Conservation (phyloP, 1,284 basidiomycete species). For the Melampsora americana region DNA sequence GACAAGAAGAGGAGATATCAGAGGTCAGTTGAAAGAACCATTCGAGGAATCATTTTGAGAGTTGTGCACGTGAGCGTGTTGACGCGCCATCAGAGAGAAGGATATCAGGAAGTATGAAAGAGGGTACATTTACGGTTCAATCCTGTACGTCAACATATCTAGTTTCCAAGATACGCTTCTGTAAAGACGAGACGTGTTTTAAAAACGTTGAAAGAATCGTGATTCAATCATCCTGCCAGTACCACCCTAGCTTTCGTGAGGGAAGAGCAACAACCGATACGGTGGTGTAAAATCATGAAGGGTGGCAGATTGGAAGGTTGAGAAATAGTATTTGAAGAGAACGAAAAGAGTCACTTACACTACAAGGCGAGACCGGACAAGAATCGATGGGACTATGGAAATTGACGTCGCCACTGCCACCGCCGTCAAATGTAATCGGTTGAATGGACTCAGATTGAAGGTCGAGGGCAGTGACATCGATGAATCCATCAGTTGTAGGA, state of each 20-base stretch:
- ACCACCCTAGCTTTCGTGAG: background rate
- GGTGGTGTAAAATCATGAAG: background rate
- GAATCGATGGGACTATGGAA: constrained; percentile 31
- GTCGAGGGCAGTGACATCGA: background rate
- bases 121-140: constrained; percentile 15
- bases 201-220: background rate
- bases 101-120: constrained; percentile 7
- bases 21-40: background rate
- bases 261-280: constrained; percentile 5
- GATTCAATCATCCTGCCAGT: background rate
- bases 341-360: constrained; percentile 21
- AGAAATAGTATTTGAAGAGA: background rate
- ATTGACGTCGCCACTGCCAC: constrained; percentile 2
- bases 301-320: background rate
- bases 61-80: background rate
- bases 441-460: constrained; percentile 4
- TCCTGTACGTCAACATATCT: constrained; percentile 14
- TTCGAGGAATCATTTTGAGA: background rate
- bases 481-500: background rate
- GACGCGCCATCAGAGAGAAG: background rate
- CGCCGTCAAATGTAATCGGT: background rate
- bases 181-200: constrained; percentile 4
- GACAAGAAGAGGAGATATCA: too few species aligned
- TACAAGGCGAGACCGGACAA: constrained; percentile 35
- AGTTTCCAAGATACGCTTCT: constrained; percentile 11